Evolutionary conservation across 2,329 filamentous ascomycete genomes (phyloP), one percentile per base, ranked within the genome.

Genomic region (Pseudogymnoascus sp.): DNA sequence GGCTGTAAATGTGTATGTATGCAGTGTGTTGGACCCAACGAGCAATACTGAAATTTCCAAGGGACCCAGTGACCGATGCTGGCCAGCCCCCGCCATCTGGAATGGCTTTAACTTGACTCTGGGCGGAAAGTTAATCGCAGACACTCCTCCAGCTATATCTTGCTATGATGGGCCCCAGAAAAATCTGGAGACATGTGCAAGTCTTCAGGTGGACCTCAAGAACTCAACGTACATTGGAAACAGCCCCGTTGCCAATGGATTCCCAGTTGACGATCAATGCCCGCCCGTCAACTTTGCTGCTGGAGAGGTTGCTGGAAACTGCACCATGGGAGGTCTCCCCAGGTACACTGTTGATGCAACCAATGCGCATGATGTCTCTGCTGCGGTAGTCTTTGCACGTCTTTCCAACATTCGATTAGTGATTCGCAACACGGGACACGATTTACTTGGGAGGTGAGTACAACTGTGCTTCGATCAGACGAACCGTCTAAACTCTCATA

Each of bases 201-300:
- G 60, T 18, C 64, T 74, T 33, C 52, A 66, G 25, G 55, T 66
- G 58, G 66, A 66, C 64, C 73, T 73, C 69, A 45, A 18, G 21
- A 72, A 68, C 61, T 71, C 72, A 60, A 72, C 74, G 12, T 75
- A 74, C 63, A 72, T 77, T 69, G 65, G 67, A 12, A 64, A 64
- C 33, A 68, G 76, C 63, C 75, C 75, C 18, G 65, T 76, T 64
- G 75, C 75, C 58, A 68, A 69, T 66, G 67, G 72, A 65, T 73
- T 78, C 42, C 80, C 72, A 65, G 74, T 75, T 61, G 79, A 81
- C 66, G 78, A 77, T 68, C 75, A 77, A 9, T 82, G 80, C 65
- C 72, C 69, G 9, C 65, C 68, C 0, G 65, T 71, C 10, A 69
- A 71, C 63, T 60, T 60, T 21, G 63, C 64, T 12, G 40, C 66